Conservation (phyloP, 192 early-diverging fungal genomes). For the Dissophora globulifera region DNA sequence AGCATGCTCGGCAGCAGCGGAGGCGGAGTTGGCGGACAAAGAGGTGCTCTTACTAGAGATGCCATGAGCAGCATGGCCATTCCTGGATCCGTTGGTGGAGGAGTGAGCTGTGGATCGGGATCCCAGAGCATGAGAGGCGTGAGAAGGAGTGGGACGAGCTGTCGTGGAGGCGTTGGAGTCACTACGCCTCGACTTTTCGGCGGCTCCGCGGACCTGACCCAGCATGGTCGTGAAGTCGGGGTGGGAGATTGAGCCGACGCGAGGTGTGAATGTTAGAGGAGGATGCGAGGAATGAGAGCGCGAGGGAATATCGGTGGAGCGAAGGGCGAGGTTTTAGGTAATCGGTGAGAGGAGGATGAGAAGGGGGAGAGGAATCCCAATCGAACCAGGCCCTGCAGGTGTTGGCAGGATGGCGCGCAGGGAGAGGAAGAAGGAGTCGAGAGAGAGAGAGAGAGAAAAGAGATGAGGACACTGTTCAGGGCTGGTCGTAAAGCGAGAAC, state of each 20-base stretch:
- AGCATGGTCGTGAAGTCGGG: constrained; percentile 26
- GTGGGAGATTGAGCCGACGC: background rate
- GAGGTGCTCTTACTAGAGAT: background rate
- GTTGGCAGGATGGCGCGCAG: too few species aligned
- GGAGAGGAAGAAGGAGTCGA: too few species aligned
- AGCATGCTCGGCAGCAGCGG: background rate
- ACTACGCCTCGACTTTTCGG: constrained; percentile 9
- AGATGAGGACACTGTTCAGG: too few species aligned
- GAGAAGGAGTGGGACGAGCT: background rate
- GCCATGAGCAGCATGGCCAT: background rate
- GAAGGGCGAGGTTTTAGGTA: background rate
- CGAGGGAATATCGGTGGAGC: background rate
- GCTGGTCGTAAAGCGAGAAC: too few species aligned
- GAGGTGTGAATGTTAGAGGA: background rate
- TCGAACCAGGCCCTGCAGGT: too few species aligned
- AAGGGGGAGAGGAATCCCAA: too few species aligned
- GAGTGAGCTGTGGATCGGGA: constrained; percentile 1
- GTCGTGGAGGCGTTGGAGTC: constrained; percentile 13
- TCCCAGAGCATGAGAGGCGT: background rate
- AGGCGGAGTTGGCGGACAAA: background rate
- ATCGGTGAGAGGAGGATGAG: too few species aligned
- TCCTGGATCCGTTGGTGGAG: constrained; percentile 2
- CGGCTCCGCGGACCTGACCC: constrained; percentile 12
- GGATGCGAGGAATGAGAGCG: background rate
- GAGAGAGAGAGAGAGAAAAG: too few species aligned